Conservation (phyloP, 2,329 filamentous ascomycete species). For the Cadophora gregata region DNA sequence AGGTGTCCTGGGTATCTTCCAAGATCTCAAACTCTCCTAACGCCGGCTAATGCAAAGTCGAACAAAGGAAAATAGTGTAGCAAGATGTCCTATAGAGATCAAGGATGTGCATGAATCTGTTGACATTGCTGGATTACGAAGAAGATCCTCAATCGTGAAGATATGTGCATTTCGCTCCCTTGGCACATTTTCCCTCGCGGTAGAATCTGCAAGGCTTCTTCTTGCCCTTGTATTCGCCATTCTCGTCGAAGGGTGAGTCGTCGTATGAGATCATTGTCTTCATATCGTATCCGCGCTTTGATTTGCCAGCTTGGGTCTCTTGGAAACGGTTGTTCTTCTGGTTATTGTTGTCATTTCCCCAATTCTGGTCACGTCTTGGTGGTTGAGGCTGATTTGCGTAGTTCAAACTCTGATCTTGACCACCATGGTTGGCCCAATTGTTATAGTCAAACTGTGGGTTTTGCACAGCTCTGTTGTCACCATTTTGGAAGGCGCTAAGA, state of each 20-base stretch:
- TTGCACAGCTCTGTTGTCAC: conserved; percentile 28
- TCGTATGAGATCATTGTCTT: conserved; percentile 27
- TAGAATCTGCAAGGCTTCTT: conserved; percentile 75
- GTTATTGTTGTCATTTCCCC: conserved; percentile 30
- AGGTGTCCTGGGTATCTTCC: not conserved
- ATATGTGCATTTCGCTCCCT: conserved; percentile 77
- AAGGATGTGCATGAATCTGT: not conserved
- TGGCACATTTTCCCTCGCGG: conserved; percentile 72
- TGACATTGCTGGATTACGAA: not conserved
- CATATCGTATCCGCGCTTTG: conserved; percentile 26
- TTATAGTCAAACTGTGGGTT: conserved; percentile 36
- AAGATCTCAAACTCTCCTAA: not conserved
- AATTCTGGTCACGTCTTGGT: conserved; percentile 32
- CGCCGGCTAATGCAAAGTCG: not conserved
- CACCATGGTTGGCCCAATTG: conserved; percentile 28
- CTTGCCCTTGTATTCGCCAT: conserved; percentile 55
- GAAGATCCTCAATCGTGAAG: conserved; percentile 59
- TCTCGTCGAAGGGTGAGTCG: conserved; percentile 38
- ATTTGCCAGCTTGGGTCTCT: conserved; percentile 19
- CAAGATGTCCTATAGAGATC: not conserved
- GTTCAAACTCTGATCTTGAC: conserved; percentile 28
- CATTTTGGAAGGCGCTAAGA: conserved; percentile 33
- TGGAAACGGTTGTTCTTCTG: conserved; percentile 18
- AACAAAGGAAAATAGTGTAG: conserved; percentile 13
- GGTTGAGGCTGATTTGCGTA: conserved; percentile 30